Base-by-base conservation (phyloP, 306 rosid genomes). In the Biancaea sappan region DNA sequence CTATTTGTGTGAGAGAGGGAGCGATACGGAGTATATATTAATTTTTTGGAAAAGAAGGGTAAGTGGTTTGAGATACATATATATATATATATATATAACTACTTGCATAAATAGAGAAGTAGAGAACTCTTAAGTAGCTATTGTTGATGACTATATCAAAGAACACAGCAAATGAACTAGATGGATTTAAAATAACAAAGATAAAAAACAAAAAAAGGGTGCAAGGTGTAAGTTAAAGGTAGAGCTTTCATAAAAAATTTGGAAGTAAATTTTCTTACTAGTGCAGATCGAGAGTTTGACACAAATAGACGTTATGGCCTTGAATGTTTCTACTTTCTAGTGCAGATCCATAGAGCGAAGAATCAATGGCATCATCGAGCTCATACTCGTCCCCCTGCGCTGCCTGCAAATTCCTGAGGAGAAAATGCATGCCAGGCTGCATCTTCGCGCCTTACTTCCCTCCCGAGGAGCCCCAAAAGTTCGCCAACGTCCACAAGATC, bases 401-500 rank as follows among this genome's bases (percentile, higher is more conserved):
- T 5, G 99, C 97, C 70, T 94, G 99, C 93, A 94, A 94, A 77
- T 94, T 94, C 84, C 67, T 94, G 84, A 71, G 99, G 76, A 84
- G 96, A 60, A 94, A 94, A 69, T 94, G 99, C 92, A 88, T 90
- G 86, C 91, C 95, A 7, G 96, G 93, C 3, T 94, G 99, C 90
- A 88, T 94, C n/a, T 94, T 94, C 74, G 96, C 99, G 3, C 96
- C 97, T 0, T 92, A 92, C 73, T 94, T 94, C 72, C 99, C 99
- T 21, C 99, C 99, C 1, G 99, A 94, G 80, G 99, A 94, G 83
- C 97, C 99, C 19, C 97, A 94, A 37, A 94, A 94, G 44, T 94
- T 94, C 24, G 86, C 96, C 40, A 92, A 94, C 71, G 99, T 94
- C 2, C 99, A 94, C 96, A 94, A 90, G 64, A 94, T 94, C 28